Percentiles rank a stretch among this genome's conserved stretches.
These are phyloP conservation scores for Blumeria hordei DNA, from an alignment of 2,329 filamentous ascomycete species.

Conservation along the genomic window DNA sequence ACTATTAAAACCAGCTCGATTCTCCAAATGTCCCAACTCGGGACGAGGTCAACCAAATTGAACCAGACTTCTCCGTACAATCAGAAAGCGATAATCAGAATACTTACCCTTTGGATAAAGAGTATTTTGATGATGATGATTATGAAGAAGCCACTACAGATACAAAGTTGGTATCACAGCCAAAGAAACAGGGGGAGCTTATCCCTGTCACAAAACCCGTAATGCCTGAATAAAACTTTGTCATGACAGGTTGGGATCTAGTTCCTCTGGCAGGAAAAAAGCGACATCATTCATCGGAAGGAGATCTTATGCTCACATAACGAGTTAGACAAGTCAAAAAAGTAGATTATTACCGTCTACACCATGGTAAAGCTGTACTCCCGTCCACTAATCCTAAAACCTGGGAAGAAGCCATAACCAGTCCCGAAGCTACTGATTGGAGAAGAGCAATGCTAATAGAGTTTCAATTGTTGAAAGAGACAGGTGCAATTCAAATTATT, in stretches of 20 bases:
- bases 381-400: not conserved
- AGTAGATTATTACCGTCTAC: too few species aligned
- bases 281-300: not conserved
- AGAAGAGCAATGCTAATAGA: not conserved
- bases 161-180: not conserved
- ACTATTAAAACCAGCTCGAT: too few species aligned
- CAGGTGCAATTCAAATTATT: not conserved
- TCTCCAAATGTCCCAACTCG: too few species aligned
- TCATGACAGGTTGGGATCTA: not conserved
- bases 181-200: not conserved
- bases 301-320: too few species aligned
- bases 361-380: too few species aligned
- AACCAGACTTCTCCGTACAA: too few species aligned
- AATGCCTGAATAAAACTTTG: not conserved
- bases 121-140: too few species aligned
- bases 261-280: not conserved
- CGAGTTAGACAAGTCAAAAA: too few species aligned
- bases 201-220: not conserved
- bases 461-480: not conserved
- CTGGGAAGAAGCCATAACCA: not conserved
- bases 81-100: too few species aligned
- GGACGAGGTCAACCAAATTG: too few species aligned
- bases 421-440: not conserved
- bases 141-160: too few species aligned
- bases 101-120: too few species aligned